Conservation (phyloP, 2,329 filamentous ascomycete species). For the Endothia cerciana region DNA sequence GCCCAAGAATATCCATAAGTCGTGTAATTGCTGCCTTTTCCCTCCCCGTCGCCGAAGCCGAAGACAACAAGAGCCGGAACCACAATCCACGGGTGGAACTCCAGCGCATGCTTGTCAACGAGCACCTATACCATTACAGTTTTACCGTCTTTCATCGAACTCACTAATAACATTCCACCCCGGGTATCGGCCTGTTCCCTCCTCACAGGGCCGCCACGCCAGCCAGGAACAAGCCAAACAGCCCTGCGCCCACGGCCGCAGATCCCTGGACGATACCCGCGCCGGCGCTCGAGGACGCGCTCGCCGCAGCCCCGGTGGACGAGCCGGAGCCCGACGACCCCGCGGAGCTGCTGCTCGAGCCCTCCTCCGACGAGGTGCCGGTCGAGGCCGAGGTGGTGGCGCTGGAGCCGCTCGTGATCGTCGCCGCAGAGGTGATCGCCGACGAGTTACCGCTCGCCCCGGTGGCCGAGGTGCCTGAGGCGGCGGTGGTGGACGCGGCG, state of each 20-base stretch:
- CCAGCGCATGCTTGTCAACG: background rate
- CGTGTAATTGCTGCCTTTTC: background rate
- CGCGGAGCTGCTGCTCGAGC: background rate
- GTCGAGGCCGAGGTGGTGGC: slow-evolving; percentile 3
- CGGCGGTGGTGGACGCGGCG: slow-evolving; percentile 18
- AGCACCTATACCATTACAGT: background rate
- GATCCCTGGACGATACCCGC: slow-evolving; percentile 9
- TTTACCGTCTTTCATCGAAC: background rate
- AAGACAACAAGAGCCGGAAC: background rate
- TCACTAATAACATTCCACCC: background rate
- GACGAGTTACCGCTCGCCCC: background rate
- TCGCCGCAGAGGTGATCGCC: slow-evolving; percentile 14
- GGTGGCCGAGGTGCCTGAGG: background rate
- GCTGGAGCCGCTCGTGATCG: slow-evolving; percentile 6
- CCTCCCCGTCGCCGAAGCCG: background rate
- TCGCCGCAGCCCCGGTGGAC: background rate
- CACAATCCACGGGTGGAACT: background rate
- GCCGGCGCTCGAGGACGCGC: slow-evolving; percentile 11
- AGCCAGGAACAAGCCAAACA: slow-evolving; percentile 19
- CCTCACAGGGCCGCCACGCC: slow-evolving; percentile 19
- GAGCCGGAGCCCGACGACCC: background rate
- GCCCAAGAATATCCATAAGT: background rate
- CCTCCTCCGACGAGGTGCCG: background rate
- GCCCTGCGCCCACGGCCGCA: slow-evolving; percentile 17
- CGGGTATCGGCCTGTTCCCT: too few species aligned